Base-by-base conservation (phyloP, 2,329 filamentous ascomycete genomes). In the Calonectria pteridis region DNA sequence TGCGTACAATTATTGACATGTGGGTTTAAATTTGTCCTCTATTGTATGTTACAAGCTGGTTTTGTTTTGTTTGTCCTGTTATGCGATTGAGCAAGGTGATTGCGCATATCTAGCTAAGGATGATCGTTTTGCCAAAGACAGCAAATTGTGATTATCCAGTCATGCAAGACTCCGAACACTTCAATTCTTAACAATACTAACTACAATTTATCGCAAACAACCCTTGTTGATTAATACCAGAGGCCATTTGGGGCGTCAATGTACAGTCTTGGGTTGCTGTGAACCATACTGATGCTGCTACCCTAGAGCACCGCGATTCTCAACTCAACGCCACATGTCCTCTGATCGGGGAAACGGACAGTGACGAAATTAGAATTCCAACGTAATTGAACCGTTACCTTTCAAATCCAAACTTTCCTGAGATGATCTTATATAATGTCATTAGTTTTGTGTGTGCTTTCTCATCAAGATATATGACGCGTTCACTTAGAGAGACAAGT, bases 41-140 rank as follows among this genome's bases (percentile, higher is more conserved):
- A n/a, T 3, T 1, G 9, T n/a, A 43, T 43, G 20, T 9, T 6
- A 0, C 6, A n/a, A 6, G 40, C 6, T n/a, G 6, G 3, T 6
- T 43, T 18, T 20, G 1, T 20, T 43, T 43, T n/a, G 7, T n/a
- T 10, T 10, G 7, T 20, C n/a, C 1, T 9, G 18, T 43, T 43
- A 2, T 43, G 40, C 9, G 18, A 10, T 18, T 18, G 18, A 18
- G 10, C 40, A 43, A 10, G 18, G 9, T 6, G 33, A 33, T 33
- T n/a, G n/a, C n/a, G 4, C 5, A 18, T 1, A 18, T n/a, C 7
- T 20, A 1, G 7, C 2, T 43, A 7, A n/a, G 16, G 14, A 40
- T 43, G 7, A 1, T 9, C 18, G 10, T 43, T 43, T n/a, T 43
- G 6, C 4, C 1, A 9, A 7, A n/a, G 1, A 43, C 6, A n/a